Conservation (phyloP, 441 rosid genomes). For the Jatropha podagrica region DNA sequence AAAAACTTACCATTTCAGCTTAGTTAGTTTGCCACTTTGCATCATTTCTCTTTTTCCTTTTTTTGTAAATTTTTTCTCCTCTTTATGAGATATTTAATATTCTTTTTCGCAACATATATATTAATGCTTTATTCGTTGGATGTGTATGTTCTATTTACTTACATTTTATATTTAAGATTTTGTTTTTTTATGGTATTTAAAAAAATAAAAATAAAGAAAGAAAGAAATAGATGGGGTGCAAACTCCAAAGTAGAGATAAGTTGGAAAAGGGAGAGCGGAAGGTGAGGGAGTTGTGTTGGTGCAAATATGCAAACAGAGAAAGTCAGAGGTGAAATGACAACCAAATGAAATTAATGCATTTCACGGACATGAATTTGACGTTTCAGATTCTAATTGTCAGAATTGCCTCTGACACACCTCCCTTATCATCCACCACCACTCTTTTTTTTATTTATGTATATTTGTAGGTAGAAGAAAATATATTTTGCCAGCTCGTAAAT, state of each 20-base stretch:
- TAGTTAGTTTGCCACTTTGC: neutral
- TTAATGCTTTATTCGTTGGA: constrained; percentile 7
- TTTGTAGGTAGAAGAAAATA: neutral
- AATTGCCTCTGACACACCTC: neutral
- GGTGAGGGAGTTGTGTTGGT: neutral
- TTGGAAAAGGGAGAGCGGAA: neutral
- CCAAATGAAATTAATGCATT: constrained; percentile 34
- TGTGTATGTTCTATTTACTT: neutral
- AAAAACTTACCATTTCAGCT: constrained; percentile 28
- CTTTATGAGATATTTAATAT: neutral
- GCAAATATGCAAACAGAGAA: neutral
- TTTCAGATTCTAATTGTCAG: constrained; percentile 69
- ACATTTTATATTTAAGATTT: neutral
- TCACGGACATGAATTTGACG: constrained; percentile 48
- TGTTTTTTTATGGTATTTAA: too few species aligned
- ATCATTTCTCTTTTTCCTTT: neutral
- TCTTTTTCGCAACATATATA: constrained; percentile 10
- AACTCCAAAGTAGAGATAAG: neutral
- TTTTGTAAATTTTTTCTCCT: neutral
- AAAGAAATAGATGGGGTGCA: too few species aligned
- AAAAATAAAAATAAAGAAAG: too few species aligned
- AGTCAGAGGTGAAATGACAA: constrained; percentile 33
- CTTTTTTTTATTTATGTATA: neutral
- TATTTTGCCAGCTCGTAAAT: constrained; percentile 31
- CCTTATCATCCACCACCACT: neutral